Evolutionary conservation across 192 early-diverging fungal species (phyloP).

Genomic region (Backusella tuberculispora): DNA sequence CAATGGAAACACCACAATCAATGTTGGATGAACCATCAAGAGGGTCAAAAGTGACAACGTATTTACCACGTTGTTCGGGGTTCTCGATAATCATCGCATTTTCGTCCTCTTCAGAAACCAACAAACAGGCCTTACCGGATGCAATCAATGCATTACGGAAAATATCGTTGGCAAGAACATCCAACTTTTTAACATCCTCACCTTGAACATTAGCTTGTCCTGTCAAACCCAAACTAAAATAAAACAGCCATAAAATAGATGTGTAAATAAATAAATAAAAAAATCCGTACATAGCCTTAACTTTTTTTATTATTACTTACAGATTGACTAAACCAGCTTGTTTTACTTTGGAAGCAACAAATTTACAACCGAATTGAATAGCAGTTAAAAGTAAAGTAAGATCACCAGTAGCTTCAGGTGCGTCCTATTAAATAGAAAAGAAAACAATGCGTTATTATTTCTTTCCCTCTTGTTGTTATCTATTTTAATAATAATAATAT

Average conservation of each 20-base stretch:
- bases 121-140: conserved; percentile 87
- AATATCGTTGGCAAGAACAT: conserved; percentile 97
- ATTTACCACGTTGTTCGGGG: conserved; percentile 75
- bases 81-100: conserved; percentile 88
- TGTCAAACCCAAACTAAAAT: conserved; percentile 79
- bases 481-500: conserved; percentile 27
- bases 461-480: neutral
- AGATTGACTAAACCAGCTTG: conserved; percentile 96
- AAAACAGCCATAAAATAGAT: neutral
- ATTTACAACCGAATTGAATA: conserved; percentile 95
- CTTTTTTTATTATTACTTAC: conserved; percentile 47
- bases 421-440: conserved; percentile 22
- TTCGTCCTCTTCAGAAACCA: conserved; percentile 98
- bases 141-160: conserved; percentile 92
- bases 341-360: conserved; percentile 94
- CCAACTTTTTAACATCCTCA: conserved; percentile 96
- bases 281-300: neutral
- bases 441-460: neutral
- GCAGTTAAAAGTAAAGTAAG: conserved; percentile 88
- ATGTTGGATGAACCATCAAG: conserved; percentile 98
- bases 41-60: conserved; percentile 97
- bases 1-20: conserved; percentile 97
- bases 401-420: conserved; percentile 86
- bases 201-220: conserved; percentile 88
- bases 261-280: neutral